A percentile compares a stretch with the other conserved stretches of the same genome.
Conservation (phyloP, 352 stramenopile species). For the Bremia lactucae region DNA sequence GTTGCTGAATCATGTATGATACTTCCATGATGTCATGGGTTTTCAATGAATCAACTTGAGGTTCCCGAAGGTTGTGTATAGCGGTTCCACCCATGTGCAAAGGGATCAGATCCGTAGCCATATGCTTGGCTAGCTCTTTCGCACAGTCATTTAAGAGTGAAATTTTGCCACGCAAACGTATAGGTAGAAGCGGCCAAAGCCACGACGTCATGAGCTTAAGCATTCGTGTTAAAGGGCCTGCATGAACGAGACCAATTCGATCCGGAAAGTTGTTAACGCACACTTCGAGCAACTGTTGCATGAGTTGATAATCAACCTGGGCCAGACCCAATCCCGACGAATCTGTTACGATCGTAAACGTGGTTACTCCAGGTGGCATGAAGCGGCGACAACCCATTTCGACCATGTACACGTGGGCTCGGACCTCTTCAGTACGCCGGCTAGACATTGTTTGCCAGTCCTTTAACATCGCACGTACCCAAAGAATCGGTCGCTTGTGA, state of each 20-base stretch:
- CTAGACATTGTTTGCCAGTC: constrained; percentile 43
- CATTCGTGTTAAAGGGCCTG: constrained; percentile 44
- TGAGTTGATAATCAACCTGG: constrained; percentile 49
- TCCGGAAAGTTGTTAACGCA: constrained; percentile 60
- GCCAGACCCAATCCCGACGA: constrained; percentile 31
- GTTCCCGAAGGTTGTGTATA: constrained; percentile 27
- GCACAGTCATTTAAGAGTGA: constrained; percentile 49
- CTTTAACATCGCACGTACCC: constrained; percentile 51
- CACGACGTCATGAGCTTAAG: constrained; percentile 37
- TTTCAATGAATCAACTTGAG: constrained; percentile 9
- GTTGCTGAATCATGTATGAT: constrained; percentile 43
- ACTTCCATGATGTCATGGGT: constrained; percentile 33
- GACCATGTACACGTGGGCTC: constrained; percentile 48
- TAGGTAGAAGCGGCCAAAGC: constrained; percentile 49
- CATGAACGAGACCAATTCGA: constrained; percentile 48
- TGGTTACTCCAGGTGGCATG: constrained; percentile 45
- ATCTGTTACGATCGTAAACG: constrained; percentile 55
- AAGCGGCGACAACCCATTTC: constrained; percentile 40
- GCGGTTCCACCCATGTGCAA: constrained; percentile 35
- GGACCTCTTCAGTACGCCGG: constrained; percentile 40
- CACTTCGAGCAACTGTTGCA: constrained; percentile 48
- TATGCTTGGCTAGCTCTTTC: constrained; percentile 45
- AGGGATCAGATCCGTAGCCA: constrained; percentile 43
- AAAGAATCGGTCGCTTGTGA: constrained; percentile 52
- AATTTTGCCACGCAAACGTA: constrained; percentile 41